phyloP scores from a whole-genome alignment of 371 early-diverging fungal genomes.

The Mucor racemosus region DNA sequence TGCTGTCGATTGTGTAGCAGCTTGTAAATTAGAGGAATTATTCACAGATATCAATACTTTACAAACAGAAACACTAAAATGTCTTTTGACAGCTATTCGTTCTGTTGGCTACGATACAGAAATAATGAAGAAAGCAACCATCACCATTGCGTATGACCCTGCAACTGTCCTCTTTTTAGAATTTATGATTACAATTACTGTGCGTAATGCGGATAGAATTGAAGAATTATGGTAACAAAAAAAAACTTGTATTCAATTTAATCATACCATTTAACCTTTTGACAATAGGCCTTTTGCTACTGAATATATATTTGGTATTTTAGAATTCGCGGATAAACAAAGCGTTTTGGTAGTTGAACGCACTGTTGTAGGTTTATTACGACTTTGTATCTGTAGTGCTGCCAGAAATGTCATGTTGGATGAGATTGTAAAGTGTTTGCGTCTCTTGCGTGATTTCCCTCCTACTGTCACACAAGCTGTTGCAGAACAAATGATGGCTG shows the following conservation, averaged over 20 bases:
- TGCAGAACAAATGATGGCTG: constrained; percentile 83
- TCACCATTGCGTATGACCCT: constrained; percentile 65
- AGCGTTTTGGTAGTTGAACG: constrained; percentile 76
- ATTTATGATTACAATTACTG: constrained; percentile 72
- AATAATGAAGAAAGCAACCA: constrained; percentile 41
- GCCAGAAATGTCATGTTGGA: constrained; percentile 60
- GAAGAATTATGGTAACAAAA: constrained; percentile 58
- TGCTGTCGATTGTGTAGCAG: constrained; percentile 72
- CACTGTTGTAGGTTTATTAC: constrained; percentile 75
- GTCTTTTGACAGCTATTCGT: constrained; percentile 62
- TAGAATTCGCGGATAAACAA: constrained; percentile 71
- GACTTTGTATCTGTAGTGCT: constrained; percentile 73
- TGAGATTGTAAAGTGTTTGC: constrained; percentile 68
- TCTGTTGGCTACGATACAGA: constrained; percentile 44
- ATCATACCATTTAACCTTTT: no score
- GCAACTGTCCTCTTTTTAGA: constrained; percentile 78
- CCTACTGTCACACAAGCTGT: constrained; percentile 69
- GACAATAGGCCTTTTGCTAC: constrained; percentile 57
- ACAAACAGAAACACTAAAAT: constrained; percentile 65
- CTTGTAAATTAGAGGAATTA: constrained; percentile 75
- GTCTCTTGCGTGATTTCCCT: constrained; percentile 66
- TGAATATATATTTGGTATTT: constrained; percentile 68
- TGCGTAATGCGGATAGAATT: constrained; percentile 75
- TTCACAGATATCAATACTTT: constrained; percentile 76
- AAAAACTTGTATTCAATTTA: no score